These are phyloP conservation scores for Coleophoma eucalyptorum DNA, from an alignment of 2,329 filamentous ascomycete species.

Conservation along the genomic window DNA sequence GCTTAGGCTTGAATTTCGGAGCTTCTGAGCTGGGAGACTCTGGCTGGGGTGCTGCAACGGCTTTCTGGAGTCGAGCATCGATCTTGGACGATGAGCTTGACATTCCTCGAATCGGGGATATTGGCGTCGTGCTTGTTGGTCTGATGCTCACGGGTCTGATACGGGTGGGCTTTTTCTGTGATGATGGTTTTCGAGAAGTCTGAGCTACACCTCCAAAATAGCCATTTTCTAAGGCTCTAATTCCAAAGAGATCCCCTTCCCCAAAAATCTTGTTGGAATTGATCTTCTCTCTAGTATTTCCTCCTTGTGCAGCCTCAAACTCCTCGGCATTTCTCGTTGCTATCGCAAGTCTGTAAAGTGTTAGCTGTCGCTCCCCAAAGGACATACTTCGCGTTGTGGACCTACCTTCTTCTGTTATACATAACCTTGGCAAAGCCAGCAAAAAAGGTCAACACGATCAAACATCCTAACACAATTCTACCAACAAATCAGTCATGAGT, in stretches of 20 bases:
- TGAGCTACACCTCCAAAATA: constrained; percentile 21
- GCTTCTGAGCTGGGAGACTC: background rate
- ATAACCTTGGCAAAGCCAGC: constrained; percentile 17
- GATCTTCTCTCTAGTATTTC: constrained; percentile 11
- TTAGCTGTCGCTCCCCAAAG: background rate
- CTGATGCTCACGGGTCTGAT: background rate
- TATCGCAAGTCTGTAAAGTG: constrained; percentile 9
- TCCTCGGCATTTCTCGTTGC: constrained; percentile 14
- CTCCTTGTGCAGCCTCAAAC: constrained; percentile 9
- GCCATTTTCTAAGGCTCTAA: constrained; percentile 19
- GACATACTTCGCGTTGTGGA: background rate
- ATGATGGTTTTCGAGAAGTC: constrained; percentile 15
- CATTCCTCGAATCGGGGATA: constrained; percentile 11
- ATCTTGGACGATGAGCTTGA: constrained; percentile 1
- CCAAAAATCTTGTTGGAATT: constrained; percentile 9
- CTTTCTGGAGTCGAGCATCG: too few species aligned
- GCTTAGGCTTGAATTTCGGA: constrained; percentile 7
- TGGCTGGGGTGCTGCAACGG: background rate
- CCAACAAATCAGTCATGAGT: background rate
- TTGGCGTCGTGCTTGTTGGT: constrained; percentile 3
- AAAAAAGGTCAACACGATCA: constrained; percentile 13
- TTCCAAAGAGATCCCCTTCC: constrained; percentile 21
- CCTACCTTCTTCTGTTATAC: constrained; percentile 20
- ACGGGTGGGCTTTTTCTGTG: constrained; percentile 10
- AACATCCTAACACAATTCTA: constrained; percentile 16